Conservation (phyloP, 345 rosid genomes). For the Carallia brachiata region DNA sequence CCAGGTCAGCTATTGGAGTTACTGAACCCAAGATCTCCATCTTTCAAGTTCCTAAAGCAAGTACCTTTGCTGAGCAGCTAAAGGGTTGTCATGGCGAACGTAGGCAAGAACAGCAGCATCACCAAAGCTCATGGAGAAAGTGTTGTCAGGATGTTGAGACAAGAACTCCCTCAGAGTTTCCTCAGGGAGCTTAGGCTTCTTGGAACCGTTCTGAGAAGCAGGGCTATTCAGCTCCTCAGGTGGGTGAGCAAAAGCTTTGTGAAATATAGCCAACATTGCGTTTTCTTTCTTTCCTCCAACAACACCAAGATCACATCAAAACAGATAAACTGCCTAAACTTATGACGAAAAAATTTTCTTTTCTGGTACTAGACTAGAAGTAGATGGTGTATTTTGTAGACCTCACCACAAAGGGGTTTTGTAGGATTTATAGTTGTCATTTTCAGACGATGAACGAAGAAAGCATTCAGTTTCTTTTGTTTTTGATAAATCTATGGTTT, state of each 20-base stretch:
- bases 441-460: no score
- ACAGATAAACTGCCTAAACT: not conserved
- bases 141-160: conserved; percentile 16
- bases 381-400: not conserved
- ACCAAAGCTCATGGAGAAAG: conserved; percentile 24
- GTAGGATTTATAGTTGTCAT: not conserved
- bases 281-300: not conserved
- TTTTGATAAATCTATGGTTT: not conserved
- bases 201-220: conserved; percentile 9
- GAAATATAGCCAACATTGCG: conserved; percentile 31
- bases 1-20: not conserved
- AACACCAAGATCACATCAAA: not conserved
- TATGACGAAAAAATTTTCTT: no score
- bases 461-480: not conserved
- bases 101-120: conserved; percentile 29
- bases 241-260: conserved; percentile 29
- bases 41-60: not conserved
- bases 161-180: conserved; percentile 24
- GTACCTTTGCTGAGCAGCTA: conserved; percentile 12
- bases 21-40: not conserved
- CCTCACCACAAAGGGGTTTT: not conserved
- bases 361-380: not conserved
- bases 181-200: conserved; percentile 25
- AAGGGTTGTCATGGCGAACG: conserved; percentile 15
- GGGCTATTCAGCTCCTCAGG: conserved; percentile 34